Conservation (phyloP, 805 yeast genomes). For the Limtongozyma cylindracea region DNA sequence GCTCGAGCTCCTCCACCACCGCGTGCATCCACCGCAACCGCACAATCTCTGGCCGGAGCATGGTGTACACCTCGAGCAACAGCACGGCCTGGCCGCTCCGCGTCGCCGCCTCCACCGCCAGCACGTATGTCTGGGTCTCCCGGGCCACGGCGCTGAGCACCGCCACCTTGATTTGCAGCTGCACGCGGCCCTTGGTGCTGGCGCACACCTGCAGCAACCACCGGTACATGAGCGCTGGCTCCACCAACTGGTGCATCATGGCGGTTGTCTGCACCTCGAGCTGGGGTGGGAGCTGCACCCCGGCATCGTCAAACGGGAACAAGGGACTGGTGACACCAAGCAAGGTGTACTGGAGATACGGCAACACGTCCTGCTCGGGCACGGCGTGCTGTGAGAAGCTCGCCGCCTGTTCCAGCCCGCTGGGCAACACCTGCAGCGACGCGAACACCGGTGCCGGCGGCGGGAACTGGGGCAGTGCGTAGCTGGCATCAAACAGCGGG, state of each 20-base stretch:
- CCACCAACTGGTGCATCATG: conserved; percentile 28
- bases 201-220: conserved; percentile 6
- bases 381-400: too few relatives aligned
- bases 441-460: too few relatives aligned
- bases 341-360: conserved; percentile 23
- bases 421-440: too few relatives aligned
- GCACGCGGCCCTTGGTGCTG: neutral
- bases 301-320: conserved; percentile 16
- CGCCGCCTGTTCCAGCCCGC: too few relatives aligned
- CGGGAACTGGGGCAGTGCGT: too few relatives aligned
- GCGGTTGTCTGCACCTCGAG: conserved; percentile 32
- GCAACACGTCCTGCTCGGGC: too few relatives aligned
- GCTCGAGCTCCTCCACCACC: conserved; percentile 10
- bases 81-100: conserved; percentile 7
- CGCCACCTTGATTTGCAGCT: conserved; percentile 33
- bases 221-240: conserved; percentile 46
- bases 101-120: conserved; percentile 11
- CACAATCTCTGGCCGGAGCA: conserved; percentile 23
- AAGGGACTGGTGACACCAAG: conserved; percentile 37
- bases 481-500: too few relatives aligned
- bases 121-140: conserved; percentile 10
- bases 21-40: conserved; percentile 29
- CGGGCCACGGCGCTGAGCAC: conserved; percentile 22
- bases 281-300: conserved; percentile 18
- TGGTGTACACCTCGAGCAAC: conserved; percentile 10